Conservation (phyloP, 495 filamentous ascomycete species). For the Mycothermus thermophilus region DNA sequence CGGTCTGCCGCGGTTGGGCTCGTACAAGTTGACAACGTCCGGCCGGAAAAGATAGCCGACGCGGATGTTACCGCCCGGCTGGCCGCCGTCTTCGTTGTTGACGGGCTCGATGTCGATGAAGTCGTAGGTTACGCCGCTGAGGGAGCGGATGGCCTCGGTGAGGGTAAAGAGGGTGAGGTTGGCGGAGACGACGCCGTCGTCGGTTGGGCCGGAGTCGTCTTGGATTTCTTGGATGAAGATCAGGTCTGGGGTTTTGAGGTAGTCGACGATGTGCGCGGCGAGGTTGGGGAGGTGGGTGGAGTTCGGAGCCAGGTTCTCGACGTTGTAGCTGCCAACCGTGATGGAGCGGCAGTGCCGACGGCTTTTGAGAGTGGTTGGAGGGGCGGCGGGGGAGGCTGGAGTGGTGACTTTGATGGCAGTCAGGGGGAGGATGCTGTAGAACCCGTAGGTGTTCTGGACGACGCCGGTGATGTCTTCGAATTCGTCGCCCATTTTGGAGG, state of each 20-base stretch:
- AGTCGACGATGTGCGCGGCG: conserved; percentile 41
- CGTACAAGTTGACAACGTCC: conserved; percentile 32
- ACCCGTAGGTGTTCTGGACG: conserved; percentile 42
- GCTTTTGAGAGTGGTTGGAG: conserved; percentile 31
- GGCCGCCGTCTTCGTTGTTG: conserved; percentile 39
- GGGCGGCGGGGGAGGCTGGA: conserved; percentile 18
- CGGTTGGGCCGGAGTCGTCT: conserved; percentile 39
- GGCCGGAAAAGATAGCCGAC: conserved; percentile 47
- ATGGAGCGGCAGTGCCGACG: conserved; percentile 34
- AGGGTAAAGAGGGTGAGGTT: conserved; percentile 36
- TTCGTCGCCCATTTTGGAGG: conserved; percentile 40
- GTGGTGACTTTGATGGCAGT: conserved; percentile 32
- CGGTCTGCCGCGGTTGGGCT: conserved; percentile 31
- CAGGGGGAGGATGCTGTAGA: conserved; percentile 44
- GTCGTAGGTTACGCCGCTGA: conserved; percentile 28
- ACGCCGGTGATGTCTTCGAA: conserved; percentile 45
- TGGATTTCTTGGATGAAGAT: conserved; percentile 50
- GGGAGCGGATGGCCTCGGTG: conserved; percentile 22
- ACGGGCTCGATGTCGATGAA: conserved; percentile 37
- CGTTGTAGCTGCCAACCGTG: conserved; percentile 46
- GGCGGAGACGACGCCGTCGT: conserved; percentile 35
- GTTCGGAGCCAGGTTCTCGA: conserved; percentile 42
- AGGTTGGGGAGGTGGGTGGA: conserved; percentile 32
- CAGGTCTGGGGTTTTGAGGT: conserved; percentile 39
- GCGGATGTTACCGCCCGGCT: conserved; percentile 52